Percentiles rank a stretch among this genome's conserved stretches.
Conservation (phyloP, 768 basidiomycete species). For the Hemileccinum impolitum region DNA sequence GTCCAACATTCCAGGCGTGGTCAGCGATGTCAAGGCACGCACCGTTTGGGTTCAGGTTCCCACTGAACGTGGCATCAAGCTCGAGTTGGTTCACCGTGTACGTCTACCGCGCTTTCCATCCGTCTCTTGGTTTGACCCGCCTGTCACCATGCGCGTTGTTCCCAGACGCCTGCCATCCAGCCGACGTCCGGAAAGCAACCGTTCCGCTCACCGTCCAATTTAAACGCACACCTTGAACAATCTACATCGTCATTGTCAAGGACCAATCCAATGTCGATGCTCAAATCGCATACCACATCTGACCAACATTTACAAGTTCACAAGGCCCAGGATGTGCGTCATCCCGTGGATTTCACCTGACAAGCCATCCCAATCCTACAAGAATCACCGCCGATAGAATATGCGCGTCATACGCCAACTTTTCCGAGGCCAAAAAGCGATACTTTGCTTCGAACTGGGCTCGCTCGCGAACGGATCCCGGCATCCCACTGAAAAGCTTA, state of each 20-base stretch:
- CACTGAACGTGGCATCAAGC: conserved; percentile 52
- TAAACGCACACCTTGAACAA: conserved; percentile 10
- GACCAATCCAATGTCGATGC: conserved; percentile 32
- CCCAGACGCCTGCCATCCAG: conserved; percentile 1
- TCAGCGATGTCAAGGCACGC: conserved; percentile 76
- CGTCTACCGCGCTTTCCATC: neutral
- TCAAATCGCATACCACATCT: conserved; percentile 25
- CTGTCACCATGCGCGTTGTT: no score
- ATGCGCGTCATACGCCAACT: no score
- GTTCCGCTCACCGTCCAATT: conserved; percentile 9
- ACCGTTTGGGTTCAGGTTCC: conserved; percentile 84
- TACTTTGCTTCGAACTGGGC: conserved; percentile 12
- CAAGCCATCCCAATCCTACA: no score
- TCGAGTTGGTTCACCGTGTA: conserved; percentile 63
- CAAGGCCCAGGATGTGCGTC: conserved; percentile 4
- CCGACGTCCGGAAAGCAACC: conserved; percentile 3
- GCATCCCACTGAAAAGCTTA: conserved; percentile 10
- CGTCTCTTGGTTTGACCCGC: neutral
- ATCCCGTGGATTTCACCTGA: no score
- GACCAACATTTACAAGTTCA: conserved; percentile 19
- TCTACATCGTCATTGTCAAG: conserved; percentile 23
- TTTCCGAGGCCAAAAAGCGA: conserved; percentile 13
- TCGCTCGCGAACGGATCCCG: conserved; percentile 32
- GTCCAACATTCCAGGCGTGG: conserved; percentile 61
- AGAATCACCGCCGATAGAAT: conserved; percentile 4